phyloP scores from a whole-genome alignment of 139 green algal species.

The Micractinium conductrix region DNA sequence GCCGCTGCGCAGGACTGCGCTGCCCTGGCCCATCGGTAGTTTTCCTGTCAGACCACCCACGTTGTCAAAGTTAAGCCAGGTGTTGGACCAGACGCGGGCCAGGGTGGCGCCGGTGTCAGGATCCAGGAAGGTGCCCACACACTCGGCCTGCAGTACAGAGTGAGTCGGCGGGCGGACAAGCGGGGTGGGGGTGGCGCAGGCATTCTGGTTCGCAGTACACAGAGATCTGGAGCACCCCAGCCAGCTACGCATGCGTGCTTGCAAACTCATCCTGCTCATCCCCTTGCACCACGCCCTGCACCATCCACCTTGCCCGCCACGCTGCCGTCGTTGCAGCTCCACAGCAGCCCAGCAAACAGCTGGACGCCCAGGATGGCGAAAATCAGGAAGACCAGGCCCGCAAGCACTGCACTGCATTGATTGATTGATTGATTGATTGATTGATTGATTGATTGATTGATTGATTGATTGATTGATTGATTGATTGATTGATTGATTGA shows the following conservation, averaged over 20 bases:
- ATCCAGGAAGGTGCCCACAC: conserved; percentile 62
- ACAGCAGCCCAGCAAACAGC: conserved; percentile 71
- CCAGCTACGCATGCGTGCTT: too few relatives aligned
- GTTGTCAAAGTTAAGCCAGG: conserved; percentile 84
- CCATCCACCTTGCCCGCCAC: conserved; percentile 47
- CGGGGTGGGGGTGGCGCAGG: neutral
- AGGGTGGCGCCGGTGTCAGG: neutral
- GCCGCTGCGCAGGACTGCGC: too few relatives aligned
- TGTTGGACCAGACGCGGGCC: conserved; percentile 61
- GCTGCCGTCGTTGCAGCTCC: conserved; percentile 76
- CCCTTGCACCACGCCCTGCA: neutral
- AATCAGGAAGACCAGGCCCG: conserved; percentile 81
- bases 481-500: too few relatives aligned
- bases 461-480: too few relatives aligned
- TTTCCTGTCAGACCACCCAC: too few relatives aligned
- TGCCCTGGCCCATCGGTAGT: too few relatives aligned
- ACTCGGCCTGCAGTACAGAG: conserved; percentile 52
- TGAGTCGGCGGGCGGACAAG: too few relatives aligned
- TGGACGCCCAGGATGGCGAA: conserved; percentile 90
- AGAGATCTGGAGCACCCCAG: neutral
- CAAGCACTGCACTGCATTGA: conserved; percentile 71
- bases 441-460: too few relatives aligned
- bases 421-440: too few relatives aligned
- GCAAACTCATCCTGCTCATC: neutral
- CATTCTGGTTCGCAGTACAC: neutral